phyloP scores from a whole-genome alignment of 345 rosid genomes.

The Dipteronia sinensis region DNA sequence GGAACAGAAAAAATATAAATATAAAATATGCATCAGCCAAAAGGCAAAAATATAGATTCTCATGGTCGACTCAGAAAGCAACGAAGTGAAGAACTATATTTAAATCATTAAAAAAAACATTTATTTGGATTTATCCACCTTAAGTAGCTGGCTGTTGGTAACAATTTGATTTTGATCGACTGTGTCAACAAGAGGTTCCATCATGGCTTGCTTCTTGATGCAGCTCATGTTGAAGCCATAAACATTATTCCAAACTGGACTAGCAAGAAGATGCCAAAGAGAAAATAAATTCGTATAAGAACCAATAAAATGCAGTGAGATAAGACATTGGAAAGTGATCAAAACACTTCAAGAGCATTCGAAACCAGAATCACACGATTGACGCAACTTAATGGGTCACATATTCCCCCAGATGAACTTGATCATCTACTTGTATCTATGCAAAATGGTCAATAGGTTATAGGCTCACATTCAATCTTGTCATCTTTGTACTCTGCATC shows the following conservation, averaged over 20 bases:
- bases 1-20: constrained; percentile 16
- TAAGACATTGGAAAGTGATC: background rate
- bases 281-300: constrained; percentile 11
- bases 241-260: constrained; percentile 87
- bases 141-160: constrained; percentile 74
- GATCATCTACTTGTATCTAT: background rate
- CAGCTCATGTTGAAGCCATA: constrained; percentile 98
- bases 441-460: constrained; percentile 25
- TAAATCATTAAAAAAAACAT: background rate
- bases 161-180: constrained; percentile 94
- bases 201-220: constrained; percentile 94
- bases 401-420: background rate
- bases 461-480: constrained; percentile 85
- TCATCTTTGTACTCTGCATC: constrained; percentile 96
- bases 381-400: background rate
- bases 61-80: constrained; percentile 1
- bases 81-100: background rate
- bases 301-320: background rate
- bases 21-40: constrained; percentile 17
- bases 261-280: constrained; percentile 7
- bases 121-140: constrained; percentile 44
- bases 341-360: constrained; percentile 4
- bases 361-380: constrained; percentile 3
- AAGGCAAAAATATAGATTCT: constrained; percentile 2
- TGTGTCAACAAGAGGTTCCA: constrained; percentile 97